Evolutionary conservation across 176 grass and related monocot species (phyloP), one percentile per base, ranked within the genome.

Genomic region (Bromus sterilis): DNA sequence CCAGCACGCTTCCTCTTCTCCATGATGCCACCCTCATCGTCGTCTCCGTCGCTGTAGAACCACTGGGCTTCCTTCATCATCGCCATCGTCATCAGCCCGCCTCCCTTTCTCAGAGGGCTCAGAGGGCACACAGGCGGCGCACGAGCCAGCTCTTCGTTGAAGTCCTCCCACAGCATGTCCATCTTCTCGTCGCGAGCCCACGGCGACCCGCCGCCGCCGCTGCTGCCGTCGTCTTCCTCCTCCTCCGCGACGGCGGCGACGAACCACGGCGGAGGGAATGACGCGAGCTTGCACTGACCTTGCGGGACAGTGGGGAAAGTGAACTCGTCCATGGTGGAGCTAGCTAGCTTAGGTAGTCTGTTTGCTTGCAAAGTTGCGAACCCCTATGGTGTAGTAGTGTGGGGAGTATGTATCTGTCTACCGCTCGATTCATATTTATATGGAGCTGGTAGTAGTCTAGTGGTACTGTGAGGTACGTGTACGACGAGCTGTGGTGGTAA

Each of bases 131-230:
- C 74, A 20, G 84, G 80, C 9, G 86, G 87, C 80, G 41, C 10
- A 46, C 86, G 74, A 3, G 57, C 41, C 1, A 98, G 86, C 78
- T 98, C 95, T 78, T 98, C 95, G 44, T 98, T 98, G 88, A 98
- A 98, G 80, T 91, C 82, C 88, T 98, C 95, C 95, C 95, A 98
- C 69, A 98, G 85, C 90, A 94, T 86, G 78, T 98, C 95, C 95
- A 98, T 98, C 86, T 89, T 94, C 48, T 98, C 92, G 61, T 92
- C 91, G 21, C 24, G 51, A 1, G 18, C 23, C 16, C 62, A 42
- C 77, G 3, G 29, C 13, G 10, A 26, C 0, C 16, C 72, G 11
- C 21, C 65, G 21, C 36, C 39, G 61, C 18, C 32, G 46, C 46
- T 18, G 44, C 44, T 43, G 41, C 41, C 7, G 24, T 44, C 67